phyloP scores from a whole-genome alignment of 1,139 yeast genomes.

The Yamadazyma blattariae region DNA sequence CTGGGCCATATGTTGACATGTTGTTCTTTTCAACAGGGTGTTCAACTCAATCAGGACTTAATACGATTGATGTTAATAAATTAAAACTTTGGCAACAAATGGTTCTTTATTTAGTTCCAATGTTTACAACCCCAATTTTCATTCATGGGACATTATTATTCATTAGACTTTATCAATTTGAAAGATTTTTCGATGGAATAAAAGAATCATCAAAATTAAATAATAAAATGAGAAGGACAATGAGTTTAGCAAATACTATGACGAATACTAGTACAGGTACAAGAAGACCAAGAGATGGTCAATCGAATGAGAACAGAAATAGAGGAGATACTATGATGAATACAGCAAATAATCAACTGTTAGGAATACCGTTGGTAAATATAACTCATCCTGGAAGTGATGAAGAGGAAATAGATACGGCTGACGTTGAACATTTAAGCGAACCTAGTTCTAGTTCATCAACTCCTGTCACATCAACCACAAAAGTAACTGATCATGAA shows the following conservation, averaged over 20 bases:
- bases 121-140: conserved; percentile 81
- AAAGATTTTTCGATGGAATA: conserved; percentile 80
- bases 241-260: conserved; percentile 36
- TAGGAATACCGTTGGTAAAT: conserved; percentile 16
- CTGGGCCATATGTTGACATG: conserved; percentile 71
- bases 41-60: conserved; percentile 88
- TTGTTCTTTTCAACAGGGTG: conserved; percentile 75
- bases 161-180: conserved; percentile 87
- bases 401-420: neutral
- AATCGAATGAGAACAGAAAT: conserved; percentile 47
- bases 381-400: neutral
- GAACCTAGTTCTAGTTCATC: neutral
- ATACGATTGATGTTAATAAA: conserved; percentile 66
- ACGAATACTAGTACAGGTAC: conserved; percentile 28
- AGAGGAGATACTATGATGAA: conserved; percentile 31
- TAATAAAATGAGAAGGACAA: conserved; percentile 66
- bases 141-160: conserved; percentile 80
- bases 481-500: conserved; percentile 17
- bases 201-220: conserved; percentile 70
- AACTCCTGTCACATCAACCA: neutral
- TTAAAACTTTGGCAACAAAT: conserved; percentile 77
- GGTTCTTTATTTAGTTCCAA: conserved; percentile 54
- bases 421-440: neutral
- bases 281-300: conserved; percentile 17
- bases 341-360: conserved; percentile 36